Percentiles rank a stretch among this genome's conserved stretches.
phyloP scores from a whole-genome alignment of 192 early-diverging fungal genomes.

The Allomyces arbusculus region DNA sequence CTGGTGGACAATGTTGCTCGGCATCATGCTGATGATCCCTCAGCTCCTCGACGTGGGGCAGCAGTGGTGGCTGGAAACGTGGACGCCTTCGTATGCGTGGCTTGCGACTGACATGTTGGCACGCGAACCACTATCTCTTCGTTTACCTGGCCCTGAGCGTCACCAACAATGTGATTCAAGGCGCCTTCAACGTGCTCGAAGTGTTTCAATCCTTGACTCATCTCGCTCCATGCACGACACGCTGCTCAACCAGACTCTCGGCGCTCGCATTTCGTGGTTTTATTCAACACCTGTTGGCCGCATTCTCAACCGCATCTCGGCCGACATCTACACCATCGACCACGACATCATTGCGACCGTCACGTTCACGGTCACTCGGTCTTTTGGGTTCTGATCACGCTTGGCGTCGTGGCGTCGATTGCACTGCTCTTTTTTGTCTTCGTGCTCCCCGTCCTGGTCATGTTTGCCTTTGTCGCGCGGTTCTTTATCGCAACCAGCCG shows the following conservation, averaged over 20 bases:
- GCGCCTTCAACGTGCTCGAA: slow-evolving; percentile 17
- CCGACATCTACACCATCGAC: slow-evolving; percentile 72
- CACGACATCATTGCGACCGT: slow-evolving; percentile 26
- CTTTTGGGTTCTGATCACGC: slow-evolving; percentile 22
- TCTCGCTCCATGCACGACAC: slow-evolving; percentile 31
- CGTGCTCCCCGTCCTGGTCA: too few relatives aligned
- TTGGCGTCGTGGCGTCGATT: slow-evolving; percentile 36
- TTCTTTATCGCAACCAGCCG: slow-evolving; percentile 50
- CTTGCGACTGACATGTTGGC: too few relatives aligned
- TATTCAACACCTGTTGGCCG: slow-evolving; percentile 56
- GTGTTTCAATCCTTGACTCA: slow-evolving; percentile 22
- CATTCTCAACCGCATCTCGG: slow-evolving; percentile 59
- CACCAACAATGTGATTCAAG: slow-evolving; percentile 13
- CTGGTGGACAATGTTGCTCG: slow-evolving; percentile 5
- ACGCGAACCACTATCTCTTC: slow-evolving; percentile 37
- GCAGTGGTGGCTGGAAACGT: slow-evolving; percentile 8
- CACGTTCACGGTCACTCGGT: slow-evolving; percentile 32
- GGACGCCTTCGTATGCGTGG: slow-evolving; percentile 12
- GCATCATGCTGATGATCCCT: background rate
- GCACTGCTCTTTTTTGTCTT: slow-evolving; percentile 61
- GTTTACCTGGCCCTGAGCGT: slow-evolving; percentile 37
- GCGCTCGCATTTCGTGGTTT: slow-evolving; percentile 59
- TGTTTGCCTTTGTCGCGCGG: slow-evolving; percentile 27
- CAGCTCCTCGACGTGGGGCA: background rate
- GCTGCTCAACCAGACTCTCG: slow-evolving; percentile 30